phyloP scores from a whole-genome alignment of 768 basidiomycete genomes.

The Lactarius quietus region DNA sequence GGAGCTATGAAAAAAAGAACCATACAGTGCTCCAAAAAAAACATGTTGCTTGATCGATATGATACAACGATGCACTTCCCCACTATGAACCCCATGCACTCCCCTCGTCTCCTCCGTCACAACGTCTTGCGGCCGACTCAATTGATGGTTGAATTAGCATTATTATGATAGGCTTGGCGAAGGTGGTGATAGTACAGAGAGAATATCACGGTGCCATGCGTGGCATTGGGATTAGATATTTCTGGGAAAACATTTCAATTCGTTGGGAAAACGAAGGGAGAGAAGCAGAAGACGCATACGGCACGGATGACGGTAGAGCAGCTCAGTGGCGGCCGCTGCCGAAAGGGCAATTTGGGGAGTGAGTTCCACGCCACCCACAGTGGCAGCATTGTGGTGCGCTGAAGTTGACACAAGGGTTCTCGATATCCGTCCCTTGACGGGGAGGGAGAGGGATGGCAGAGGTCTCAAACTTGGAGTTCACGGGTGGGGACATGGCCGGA shows the following conservation, averaged over 20 bases:
- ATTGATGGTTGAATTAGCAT: constrained; percentile 12
- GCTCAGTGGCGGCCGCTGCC: constrained; percentile 35
- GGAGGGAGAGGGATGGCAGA: not conserved
- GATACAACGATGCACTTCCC: constrained; percentile 16
- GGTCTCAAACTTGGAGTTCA: constrained; percentile 16
- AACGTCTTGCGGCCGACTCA: not conserved
- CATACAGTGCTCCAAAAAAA: constrained; percentile 8
- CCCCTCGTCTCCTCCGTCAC: not conserved
- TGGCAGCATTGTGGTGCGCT: constrained; percentile 69
- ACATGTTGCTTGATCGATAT: constrained; percentile 18
- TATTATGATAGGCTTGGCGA: constrained; percentile 12
- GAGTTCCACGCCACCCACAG: constrained; percentile 59
- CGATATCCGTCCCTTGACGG: constrained; percentile 29
- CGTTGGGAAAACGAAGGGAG: not conserved
- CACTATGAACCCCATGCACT: not conserved
- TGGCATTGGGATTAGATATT: constrained; percentile 8
- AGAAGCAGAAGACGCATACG: not conserved
- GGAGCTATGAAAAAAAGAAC: not conserved
- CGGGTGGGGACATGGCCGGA: constrained; percentile 24
- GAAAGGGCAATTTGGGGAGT: constrained; percentile 58
- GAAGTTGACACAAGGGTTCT: constrained; percentile 38
- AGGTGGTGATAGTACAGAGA: constrained; percentile 17
- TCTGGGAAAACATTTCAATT: not conserved
- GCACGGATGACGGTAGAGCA: constrained; percentile 4
- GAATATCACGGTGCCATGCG: constrained; percentile 25